Base-by-base conservation (phyloP, 2,329 filamentous ascomycete species). In the Fusarium sp. region DNA sequence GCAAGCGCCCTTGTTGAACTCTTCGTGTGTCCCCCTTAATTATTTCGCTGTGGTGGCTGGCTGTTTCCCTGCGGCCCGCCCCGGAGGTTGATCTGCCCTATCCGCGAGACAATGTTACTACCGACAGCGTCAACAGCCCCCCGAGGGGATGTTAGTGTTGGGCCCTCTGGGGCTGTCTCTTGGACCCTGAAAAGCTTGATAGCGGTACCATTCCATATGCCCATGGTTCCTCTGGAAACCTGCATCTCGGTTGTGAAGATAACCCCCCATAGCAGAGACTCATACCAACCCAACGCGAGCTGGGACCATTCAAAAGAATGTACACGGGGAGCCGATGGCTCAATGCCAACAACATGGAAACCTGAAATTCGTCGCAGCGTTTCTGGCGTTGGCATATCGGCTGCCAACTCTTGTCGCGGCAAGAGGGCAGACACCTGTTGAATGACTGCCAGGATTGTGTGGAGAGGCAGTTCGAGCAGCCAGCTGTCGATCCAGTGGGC, bases 281-380 rank as follows among this genome's bases (percentile, higher is more conserved):
- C 94, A 80, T 98, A 98, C 96, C 96, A 98, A 54, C 95, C 95
- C 56, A 98, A 86, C 1, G 94, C 93, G 38, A 97, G 85, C 1
- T 93, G 91, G 7, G 94, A 95, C 95, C 95, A 98, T 82, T 97
- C 94, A 78, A 98, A 98, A 19, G 94, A 92, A 79, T 98, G 95
- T 21, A 96, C 92, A 37, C 93, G 89, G 58, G 94, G 87, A 1
- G 92, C 86, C 3, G 90, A 90, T 2, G 93, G 89, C 49, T 97
- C 94, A 41, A 97, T 89, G 14, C 90, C 91, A 15, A 90, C 87
- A 46, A 97, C 84, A 56, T 89, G 86, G 3, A 92, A 87, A 23
- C 86, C 84, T 65, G 86, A 86, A 66, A 94, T 90, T 31, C 84
- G 86, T 46, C 83, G 83, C 31, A 92, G 80, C 7, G 84, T 84